phyloP scores from a whole-genome alignment of 2,329 filamentous ascomycete species.

The Talaromyces islandicus region DNA sequence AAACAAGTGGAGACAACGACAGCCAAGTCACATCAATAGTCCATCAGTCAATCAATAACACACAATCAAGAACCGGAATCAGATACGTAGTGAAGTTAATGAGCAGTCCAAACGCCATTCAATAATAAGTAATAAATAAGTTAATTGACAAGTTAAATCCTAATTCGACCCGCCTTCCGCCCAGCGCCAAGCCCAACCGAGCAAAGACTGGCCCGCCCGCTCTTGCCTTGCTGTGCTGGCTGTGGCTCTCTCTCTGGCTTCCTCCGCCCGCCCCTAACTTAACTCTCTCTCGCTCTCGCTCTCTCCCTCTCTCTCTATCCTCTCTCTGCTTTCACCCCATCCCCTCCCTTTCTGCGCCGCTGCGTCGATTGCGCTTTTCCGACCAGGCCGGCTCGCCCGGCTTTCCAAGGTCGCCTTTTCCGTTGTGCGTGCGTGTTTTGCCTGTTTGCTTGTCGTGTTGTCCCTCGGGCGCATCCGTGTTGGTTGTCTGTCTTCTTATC shows the following conservation, averaged over 20 bases:
- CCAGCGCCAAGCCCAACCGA: constrained; percentile 1
- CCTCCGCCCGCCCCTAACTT: background rate
- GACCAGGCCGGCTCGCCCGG: constrained; percentile 13
- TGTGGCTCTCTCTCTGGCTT: background rate
- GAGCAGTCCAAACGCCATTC: background rate
- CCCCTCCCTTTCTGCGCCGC: constrained; percentile 1
- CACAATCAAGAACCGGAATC: too few species aligned
- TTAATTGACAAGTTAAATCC: too few species aligned
- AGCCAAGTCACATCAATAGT: background rate
- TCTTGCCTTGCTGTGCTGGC: background rate
- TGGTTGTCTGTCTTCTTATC: too few species aligned
- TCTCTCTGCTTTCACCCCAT: background rate
- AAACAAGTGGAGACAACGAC: background rate
- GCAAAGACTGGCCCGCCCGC: background rate
- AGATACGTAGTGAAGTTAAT: too few species aligned
- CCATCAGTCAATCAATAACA: background rate
- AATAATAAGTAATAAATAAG: background rate
- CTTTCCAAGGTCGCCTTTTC: constrained; percentile 11
- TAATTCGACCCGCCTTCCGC: constrained; percentile 7
- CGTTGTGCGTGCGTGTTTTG: background rate
- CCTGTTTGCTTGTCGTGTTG: background rate
- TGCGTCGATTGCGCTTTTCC: constrained; percentile 17
- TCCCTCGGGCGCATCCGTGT: background rate
- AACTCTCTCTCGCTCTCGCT: constrained; percentile 3
- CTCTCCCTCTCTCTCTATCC: constrained; percentile 4